Conservation (phyloP, 768 basidiomycete species). For the Tephrocybe sp. region DNA sequence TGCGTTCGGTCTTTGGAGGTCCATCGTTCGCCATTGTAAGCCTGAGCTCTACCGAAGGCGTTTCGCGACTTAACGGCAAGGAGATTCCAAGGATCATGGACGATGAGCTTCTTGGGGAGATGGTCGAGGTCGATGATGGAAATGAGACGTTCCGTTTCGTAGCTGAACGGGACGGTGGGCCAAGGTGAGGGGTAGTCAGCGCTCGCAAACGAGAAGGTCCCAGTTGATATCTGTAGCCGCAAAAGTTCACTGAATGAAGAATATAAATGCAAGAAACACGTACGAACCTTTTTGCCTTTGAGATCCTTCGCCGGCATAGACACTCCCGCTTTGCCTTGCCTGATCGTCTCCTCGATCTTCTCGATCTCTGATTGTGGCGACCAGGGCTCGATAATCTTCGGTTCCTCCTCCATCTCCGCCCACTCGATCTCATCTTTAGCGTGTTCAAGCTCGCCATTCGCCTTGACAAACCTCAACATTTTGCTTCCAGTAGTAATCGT, state of each 20-base stretch:
- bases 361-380: conserved; percentile 3
- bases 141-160: conserved; percentile 20
- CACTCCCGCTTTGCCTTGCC: conserved; percentile 6
- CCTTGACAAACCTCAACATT: conserved; percentile 34
- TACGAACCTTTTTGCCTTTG: conserved; percentile 6
- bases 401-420: conserved; percentile 36
- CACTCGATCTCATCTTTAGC: conserved; percentile 32
- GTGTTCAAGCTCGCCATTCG: conserved; percentile 30
- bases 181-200: conserved; percentile 38
- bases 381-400: conserved; percentile 27
- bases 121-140: conserved; percentile 23
- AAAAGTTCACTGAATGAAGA: neutral
- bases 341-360: conserved; percentile 4
- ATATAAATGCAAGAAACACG: neutral
- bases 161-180: conserved; percentile 39
- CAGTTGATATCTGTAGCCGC: conserved; percentile 18
- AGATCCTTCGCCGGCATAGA: neutral
- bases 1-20: conserved; percentile 28
- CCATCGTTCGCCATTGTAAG: conserved; percentile 21
- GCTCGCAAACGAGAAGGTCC: conserved; percentile 27
- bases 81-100: conserved; percentile 43
- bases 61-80: conserved; percentile 21
- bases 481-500: conserved; percentile 35
- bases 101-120: conserved; percentile 38
- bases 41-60: neutral